Conservation (phyloP, 2,329 filamentous ascomycete genomes). For the Colletotrichum somersetense region DNA sequence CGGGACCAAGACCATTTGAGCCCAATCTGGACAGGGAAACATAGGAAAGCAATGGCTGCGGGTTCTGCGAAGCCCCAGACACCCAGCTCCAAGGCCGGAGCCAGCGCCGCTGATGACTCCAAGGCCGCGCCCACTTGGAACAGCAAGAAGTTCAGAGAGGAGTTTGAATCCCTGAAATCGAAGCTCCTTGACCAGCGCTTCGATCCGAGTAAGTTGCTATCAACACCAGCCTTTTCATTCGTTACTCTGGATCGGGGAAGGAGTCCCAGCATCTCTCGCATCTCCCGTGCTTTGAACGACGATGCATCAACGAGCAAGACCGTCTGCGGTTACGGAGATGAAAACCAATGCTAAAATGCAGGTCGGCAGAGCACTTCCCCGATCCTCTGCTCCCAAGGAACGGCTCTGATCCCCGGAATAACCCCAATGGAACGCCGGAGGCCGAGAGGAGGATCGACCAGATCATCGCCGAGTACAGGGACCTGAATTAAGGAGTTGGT, state of each 20-base stretch:
- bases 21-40: background rate
- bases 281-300: background rate
- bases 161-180: constrained; percentile 54
- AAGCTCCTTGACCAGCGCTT: constrained; percentile 61
- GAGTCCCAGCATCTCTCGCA: background rate
- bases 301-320: background rate
- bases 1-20: background rate
- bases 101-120: constrained; percentile 44
- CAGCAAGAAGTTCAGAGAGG: constrained; percentile 58
- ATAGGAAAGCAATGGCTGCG: constrained; percentile 28
- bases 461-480: constrained; percentile 46
- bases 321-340: background rate
- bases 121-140: constrained; percentile 46
- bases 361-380: constrained; percentile 54
- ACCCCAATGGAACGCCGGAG: constrained; percentile 56
- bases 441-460: constrained; percentile 56
- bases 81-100: constrained; percentile 35
- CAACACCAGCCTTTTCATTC: background rate
- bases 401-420: constrained; percentile 49
- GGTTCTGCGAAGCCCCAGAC: constrained; percentile 30
- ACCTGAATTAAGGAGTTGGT: background rate
- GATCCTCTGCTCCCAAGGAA: constrained; percentile 61
- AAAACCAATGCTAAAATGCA: background rate
- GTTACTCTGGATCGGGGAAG: background rate
- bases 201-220: constrained; percentile 52